phyloP scores from a whole-genome alignment of 345 rosid species.

The Raphanus sativus region DNA sequence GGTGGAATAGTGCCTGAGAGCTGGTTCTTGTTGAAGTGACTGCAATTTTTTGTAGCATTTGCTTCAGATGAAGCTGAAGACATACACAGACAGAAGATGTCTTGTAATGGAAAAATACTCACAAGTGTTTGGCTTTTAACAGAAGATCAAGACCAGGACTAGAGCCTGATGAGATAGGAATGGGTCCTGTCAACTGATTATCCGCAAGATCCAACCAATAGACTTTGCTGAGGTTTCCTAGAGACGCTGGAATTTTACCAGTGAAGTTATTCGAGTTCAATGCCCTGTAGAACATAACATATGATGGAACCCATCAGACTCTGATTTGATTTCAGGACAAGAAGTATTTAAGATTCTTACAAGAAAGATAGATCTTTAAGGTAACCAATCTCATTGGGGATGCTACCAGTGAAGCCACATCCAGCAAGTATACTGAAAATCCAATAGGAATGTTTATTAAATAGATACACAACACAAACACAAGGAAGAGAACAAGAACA shows the following conservation, averaged over 20 bases:
- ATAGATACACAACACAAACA: background rate
- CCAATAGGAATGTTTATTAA: background rate
- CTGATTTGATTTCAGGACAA: background rate
- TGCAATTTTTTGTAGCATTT: conserved; percentile 39
- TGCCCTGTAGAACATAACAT: conserved; percentile 59
- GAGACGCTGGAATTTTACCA: conserved; percentile 69
- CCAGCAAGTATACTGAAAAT: conserved; percentile 78
- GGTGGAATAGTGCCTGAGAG: conserved; percentile 78
- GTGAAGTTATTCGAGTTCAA: conserved; percentile 90
- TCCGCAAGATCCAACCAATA: conserved; percentile 89
- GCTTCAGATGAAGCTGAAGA: conserved; percentile 8
- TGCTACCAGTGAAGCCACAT: conserved; percentile 79
- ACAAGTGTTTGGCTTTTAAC: conserved; percentile 84
- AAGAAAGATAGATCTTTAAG: conserved; percentile 76
- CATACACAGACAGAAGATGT: background rate
- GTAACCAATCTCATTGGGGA: conserved; percentile 81
- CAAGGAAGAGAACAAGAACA: background rate
- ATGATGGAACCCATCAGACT: conserved; percentile 19
- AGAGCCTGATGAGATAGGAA: conserved; percentile 62
- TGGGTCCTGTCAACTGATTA: conserved; percentile 71
- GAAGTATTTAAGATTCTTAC: conserved; percentile 46
- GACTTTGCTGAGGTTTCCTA: conserved; percentile 78
- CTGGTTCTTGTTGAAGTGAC: conserved; percentile 93
- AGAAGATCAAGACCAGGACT: conserved; percentile 80
- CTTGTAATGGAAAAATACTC: conserved; percentile 32